Conservation (phyloP, 2,329 filamentous ascomycete species). For the Colletotrichum graminicola region DNA sequence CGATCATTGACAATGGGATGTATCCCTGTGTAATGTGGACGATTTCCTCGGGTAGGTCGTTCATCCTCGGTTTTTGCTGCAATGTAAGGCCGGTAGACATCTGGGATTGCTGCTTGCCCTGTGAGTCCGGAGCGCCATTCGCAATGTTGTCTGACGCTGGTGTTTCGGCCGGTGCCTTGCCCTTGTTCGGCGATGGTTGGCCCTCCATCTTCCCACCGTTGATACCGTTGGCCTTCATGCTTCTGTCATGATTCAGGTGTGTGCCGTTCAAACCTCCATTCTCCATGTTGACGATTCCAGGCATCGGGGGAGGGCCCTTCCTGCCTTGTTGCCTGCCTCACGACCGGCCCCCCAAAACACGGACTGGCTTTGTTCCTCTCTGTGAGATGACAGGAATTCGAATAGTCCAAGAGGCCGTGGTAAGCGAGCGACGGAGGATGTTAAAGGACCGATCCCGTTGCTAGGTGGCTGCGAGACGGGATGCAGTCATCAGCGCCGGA, state of each 20-base stretch:
- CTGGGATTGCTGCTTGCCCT: conserved; percentile 43
- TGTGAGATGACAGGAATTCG: background rate
- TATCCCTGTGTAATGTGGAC: conserved; percentile 81
- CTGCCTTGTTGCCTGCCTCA: conserved; percentile 39
- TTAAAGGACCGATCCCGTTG: conserved; percentile 29
- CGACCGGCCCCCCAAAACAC: conserved; percentile 35
- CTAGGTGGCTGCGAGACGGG: conserved; percentile 25
- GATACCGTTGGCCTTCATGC: conserved; percentile 57
- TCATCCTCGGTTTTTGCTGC: conserved; percentile 55
- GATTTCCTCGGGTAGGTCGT: conserved; percentile 72
- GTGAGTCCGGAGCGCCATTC: conserved; percentile 45
- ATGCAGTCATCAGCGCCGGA: conserved; percentile 42
- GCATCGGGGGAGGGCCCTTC: conserved; percentile 55
- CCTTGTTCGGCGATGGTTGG: conserved; percentile 50
- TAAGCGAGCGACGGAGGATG: conserved; percentile 10
- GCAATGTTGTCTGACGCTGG: conserved; percentile 44
- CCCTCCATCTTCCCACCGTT: conserved; percentile 52
- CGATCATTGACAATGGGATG: conserved; percentile 78
- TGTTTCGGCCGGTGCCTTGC: conserved; percentile 45
- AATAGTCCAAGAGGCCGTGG: conserved; percentile 10
- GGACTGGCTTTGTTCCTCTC: conserved; percentile 2
- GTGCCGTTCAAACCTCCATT: conserved; percentile 65
- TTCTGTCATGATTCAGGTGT: conserved; percentile 69
- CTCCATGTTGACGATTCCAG: conserved; percentile 67
- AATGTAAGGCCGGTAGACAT: conserved; percentile 32